phyloP scores from a whole-genome alignment of 345 rosid species.

The Populus alba region DNA sequence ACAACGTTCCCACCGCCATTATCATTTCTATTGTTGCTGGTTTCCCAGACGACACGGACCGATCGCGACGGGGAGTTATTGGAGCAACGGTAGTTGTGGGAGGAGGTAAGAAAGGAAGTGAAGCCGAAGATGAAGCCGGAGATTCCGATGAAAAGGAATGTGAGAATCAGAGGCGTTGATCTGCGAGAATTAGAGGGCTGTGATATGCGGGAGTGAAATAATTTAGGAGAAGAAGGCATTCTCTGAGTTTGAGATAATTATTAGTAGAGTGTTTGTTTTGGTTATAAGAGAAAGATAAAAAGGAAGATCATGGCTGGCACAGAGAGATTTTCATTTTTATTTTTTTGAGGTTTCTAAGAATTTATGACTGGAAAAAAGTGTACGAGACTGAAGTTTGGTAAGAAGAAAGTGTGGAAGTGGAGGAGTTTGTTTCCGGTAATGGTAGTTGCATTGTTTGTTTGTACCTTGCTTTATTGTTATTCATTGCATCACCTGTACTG shows the following conservation, averaged over 20 bases:
- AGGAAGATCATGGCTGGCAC: background rate
- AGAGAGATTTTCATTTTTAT: background rate
- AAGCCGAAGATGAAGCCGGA: constrained; percentile 65
- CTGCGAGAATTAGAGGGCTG: constrained; percentile 35
- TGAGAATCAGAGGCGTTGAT: constrained; percentile 46
- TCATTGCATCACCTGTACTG: no score
- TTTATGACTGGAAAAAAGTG: no score
- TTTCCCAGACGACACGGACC: constrained; percentile 61
- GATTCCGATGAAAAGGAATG: constrained; percentile 54
- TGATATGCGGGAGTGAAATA: constrained; percentile 46
- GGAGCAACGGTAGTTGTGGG: constrained; percentile 14
- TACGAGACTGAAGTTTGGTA: no score
- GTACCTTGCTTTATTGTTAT: no score
- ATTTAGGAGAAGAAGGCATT: constrained; percentile 79
- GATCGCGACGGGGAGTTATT: constrained; percentile 40
- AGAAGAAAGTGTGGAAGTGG: no score
- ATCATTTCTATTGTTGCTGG: constrained; percentile 14
- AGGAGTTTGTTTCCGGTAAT: no score
- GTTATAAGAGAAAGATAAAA: background rate
- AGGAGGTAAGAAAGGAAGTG: constrained; percentile 41
- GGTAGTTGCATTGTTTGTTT: no score
- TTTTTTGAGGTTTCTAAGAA: no score
- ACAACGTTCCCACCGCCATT: constrained; percentile 10
- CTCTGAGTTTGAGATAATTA: background rate
- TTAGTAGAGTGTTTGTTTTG: background rate